Conservation (phyloP, 352 stramenopile genomes). For the Halophytophthora polymorphica region DNA sequence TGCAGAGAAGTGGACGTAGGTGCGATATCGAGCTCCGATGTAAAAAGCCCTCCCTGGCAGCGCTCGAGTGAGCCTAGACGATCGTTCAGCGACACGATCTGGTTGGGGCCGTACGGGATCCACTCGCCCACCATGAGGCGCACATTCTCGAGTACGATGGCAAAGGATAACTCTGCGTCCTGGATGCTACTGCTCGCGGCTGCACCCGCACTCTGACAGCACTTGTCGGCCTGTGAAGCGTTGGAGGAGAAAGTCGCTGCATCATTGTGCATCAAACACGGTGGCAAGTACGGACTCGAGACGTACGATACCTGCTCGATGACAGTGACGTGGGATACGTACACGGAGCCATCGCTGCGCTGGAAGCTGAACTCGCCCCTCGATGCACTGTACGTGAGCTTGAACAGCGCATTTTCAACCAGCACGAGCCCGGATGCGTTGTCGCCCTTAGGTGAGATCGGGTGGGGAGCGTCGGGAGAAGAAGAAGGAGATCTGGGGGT, state of each 20-base stretch:
- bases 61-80: conserved; percentile 94
- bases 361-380: conserved; percentile 90
- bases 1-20: conserved; percentile 78
- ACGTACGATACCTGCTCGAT: conserved; percentile 98
- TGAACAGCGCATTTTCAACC: conserved; percentile 89
- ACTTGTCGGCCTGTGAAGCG: conserved; percentile 88
- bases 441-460: conserved; percentile 5
- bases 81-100: conserved; percentile 97
- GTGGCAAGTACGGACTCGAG: conserved; percentile 95
- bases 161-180: conserved; percentile 92
- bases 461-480: not conserved
- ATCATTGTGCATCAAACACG: conserved; percentile 92
- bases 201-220: conserved; percentile 70
- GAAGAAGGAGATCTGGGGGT: not conserved
- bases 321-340: conserved; percentile 93
- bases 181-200: conserved; percentile 57
- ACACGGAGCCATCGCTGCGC: conserved; percentile 77
- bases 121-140: conserved; percentile 97
- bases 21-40: conserved; percentile 89
- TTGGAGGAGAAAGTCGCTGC: conserved; percentile 92
- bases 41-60: conserved; percentile 96
- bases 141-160: conserved; percentile 96
- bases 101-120: conserved; percentile 97
- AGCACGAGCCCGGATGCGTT: conserved; percentile 75
- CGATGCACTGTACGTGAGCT: conserved; percentile 90